Evolutionary conservation across 345 rosid species (phyloP), one percentile per base, ranked within the genome.

Genomic region (Rhizophora mangle): DNA sequence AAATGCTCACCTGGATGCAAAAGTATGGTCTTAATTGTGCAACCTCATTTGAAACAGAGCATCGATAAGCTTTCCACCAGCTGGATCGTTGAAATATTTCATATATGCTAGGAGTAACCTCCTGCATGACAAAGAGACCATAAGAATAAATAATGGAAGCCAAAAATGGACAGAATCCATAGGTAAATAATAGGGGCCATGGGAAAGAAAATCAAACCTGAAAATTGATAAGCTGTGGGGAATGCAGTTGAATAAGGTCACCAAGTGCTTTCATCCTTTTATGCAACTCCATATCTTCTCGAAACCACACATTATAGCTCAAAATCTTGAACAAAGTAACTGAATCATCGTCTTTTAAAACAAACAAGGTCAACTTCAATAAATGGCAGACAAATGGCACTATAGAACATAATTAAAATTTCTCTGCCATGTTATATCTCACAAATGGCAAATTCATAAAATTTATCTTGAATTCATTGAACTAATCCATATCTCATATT

Each of bases 301-400:
- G 85, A 64, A 95, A 95, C 99, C 99, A 95, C 67, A 95, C 92
- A 87, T 95, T 95, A 81, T 95, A 95, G 82, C 79, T 95, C 86
- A 95, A 78, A 51, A 95, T 76, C 85, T 95, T 92, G 69, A 90
- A 62, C 30, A 92, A 62, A 76, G 79, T 32, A 62, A 73, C 70
- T 73, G 89, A 81, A 63, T 53, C 58, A 63, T 74, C 67, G 61
- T 78, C 82, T 61, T 65, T 87, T 81, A 80, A 67, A 64, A 76
- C 67, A 75, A 39, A 79, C 31, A 56, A 24, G 29, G 30, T 56
- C 30, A 43, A 43, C 49, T 43, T 43, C 49, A 43, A 43, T 13
- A 43, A 13, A 43, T 43, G 18, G 49, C 49, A 43, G 49, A 43
- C 49, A 43, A 43, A 43, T 43, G 49, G 49, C 49, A 43, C 49